Conservation (phyloP, 2,329 filamentous ascomycete species). For the Paraconiothyrium sp. region DNA sequence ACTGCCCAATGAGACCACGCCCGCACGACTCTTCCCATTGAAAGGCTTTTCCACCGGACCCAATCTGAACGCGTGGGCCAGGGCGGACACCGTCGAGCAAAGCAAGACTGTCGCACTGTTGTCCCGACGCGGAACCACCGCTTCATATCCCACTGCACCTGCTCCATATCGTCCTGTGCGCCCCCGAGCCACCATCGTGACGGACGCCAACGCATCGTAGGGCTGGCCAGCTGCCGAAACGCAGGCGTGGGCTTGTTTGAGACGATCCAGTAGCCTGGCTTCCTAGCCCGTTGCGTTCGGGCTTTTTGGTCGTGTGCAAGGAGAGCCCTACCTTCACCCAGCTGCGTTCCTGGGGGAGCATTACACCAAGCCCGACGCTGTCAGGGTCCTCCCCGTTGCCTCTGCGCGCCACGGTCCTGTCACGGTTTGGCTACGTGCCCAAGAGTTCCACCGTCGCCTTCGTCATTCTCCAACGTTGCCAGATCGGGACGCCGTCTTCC, state of each 20-base stretch:
- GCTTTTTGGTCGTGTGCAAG: constrained; percentile 43
- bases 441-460: constrained; percentile 34
- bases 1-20: constrained; percentile 33
- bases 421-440: constrained; percentile 44
- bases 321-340: constrained; percentile 45
- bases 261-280: constrained; percentile 41
- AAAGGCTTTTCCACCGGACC: constrained; percentile 27
- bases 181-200: constrained; percentile 35
- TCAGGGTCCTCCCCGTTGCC: constrained; percentile 47
- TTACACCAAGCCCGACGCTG: constrained; percentile 35
- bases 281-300: constrained; percentile 39
- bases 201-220: constrained; percentile 40
- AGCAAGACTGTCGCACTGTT: constrained; percentile 42
- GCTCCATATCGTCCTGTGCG: constrained; percentile 43
- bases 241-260: constrained; percentile 48
- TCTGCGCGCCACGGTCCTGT: constrained; percentile 42
- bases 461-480: constrained; percentile 48
- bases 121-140: constrained; percentile 48
- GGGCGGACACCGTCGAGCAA: constrained; percentile 42
- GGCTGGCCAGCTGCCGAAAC: constrained; percentile 44
- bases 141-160: constrained; percentile 46
- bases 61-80: constrained; percentile 29
- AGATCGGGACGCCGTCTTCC: constrained; percentile 47
- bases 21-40: constrained; percentile 29
- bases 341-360: constrained; percentile 40